phyloP scores from a whole-genome alignment of 2,329 filamentous ascomycete species.

The Fusarium camptoceras region DNA sequence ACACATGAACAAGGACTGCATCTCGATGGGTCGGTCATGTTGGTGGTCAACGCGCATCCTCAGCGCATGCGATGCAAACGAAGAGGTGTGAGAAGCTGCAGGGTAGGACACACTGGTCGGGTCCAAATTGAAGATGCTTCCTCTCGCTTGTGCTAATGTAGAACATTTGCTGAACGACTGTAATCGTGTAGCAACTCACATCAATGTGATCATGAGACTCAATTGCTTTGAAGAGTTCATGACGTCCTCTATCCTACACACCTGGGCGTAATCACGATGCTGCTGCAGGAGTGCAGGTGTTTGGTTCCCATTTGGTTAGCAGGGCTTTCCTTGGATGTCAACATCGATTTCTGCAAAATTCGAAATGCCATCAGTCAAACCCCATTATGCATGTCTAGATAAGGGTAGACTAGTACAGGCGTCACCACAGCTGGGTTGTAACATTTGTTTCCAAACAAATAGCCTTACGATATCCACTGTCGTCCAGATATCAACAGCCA shows the following conservation, averaged over 20 bases:
- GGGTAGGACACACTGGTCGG: conserved; percentile 11
- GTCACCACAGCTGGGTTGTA: conserved; percentile 2
- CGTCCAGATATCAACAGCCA: conserved; percentile 11
- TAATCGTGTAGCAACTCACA: conserved; percentile 8
- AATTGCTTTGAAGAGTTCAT: conserved; percentile 14
- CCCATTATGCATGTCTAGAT: background rate
- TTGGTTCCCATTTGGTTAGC: background rate
- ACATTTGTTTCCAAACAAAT: background rate
- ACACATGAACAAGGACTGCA: conserved; percentile 41
- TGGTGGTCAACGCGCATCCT: conserved; percentile 33
- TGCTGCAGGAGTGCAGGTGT: background rate
- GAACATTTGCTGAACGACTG: conserved; percentile 10
- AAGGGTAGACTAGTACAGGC: background rate
- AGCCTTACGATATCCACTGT: conserved; percentile 1
- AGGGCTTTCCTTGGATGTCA: conserved; percentile 10
- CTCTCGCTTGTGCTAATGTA: conserved; percentile 11
- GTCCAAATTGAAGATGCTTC: conserved; percentile 12
- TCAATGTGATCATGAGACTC: conserved; percentile 4
- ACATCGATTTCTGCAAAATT: conserved; percentile 3
- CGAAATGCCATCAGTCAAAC: conserved; percentile 1
- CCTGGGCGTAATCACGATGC: background rate
- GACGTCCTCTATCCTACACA: conserved; percentile 7
- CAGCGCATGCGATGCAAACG: conserved; percentile 23
- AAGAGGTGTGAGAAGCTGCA: conserved; percentile 26
- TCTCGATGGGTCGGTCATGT: conserved; percentile 37